Evolutionary conservation across 306 rosid genomes (phyloP), one percentile per base, ranked within the genome.

Genomic region (Corylus heterophylla): DNA sequence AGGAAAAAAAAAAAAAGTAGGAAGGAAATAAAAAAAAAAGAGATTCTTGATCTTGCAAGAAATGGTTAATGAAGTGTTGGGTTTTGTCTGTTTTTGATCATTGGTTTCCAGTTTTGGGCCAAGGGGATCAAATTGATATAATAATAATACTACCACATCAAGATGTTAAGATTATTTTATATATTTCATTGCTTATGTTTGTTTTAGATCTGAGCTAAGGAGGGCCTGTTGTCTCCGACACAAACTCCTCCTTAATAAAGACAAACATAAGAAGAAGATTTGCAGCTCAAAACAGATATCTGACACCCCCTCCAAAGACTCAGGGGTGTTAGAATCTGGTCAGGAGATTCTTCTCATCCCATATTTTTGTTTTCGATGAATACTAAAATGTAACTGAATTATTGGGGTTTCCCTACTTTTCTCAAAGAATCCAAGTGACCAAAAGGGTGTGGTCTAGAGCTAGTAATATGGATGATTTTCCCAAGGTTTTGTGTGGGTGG

Each of bases 401-500:
- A 56, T 49, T 31, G 75, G 80, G 84, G 12, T 59, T 78, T 69
- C 70, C 66, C 54, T 74, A 48, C 61, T 81, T 66, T 76, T n/a
- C 50, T 70, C 31, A 12, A 59, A 69, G 79, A 68, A n/a, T 12
- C 74, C n/a, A 48, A 50, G 49, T 59, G 45, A 54, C 51, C 42
- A n/a, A 66, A 75, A 49, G 81, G 69, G 79, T 42, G 63, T 10
- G 73, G 64, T 67, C 13, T 42, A 42, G 72, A 17, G 27, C 22
- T 48, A 29, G 82, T 59, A 79, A 73, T 25, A 79, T 83, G 86
- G 87, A 86, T 82, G 86, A 67, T 72, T 67, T 77, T 71, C 37
- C 84, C 1, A 83, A 78, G 74, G 79, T 81, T 27, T 47, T 74
- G 83, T 45, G 90, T 50, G 90, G 86, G 29, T 92, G 97, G 96